Base-by-base conservation (phyloP, 192 early-diverging fungal species). In the Obelidium mucronatum region DNA sequence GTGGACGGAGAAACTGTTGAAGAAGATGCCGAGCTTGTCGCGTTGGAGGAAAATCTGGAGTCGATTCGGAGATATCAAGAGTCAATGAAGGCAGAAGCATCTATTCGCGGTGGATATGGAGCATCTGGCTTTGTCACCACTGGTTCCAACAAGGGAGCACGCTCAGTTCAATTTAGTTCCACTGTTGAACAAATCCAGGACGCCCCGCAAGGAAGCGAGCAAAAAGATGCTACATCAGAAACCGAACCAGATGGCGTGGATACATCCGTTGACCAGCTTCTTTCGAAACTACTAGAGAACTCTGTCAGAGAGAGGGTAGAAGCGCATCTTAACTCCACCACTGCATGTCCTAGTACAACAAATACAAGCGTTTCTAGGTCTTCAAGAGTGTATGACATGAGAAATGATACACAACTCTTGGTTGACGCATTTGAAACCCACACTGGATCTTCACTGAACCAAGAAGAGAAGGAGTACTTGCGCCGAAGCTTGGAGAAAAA, bases 181-280 rank as follows among this genome's bases (percentile, higher is more conserved):
- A 24, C 8, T 59, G 56, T 59, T 6, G 24, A 59, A 11, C 24
- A 59, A 1, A 59, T 59, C 24, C 56, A 59, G 56, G n/a, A n/a
- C 6, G 56, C 6, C 13, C 6, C 6, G 31, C 37, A 68, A 15
- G 35, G 35, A 15, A 48, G 44, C 19, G 19, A 0, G 5, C 5
- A 17, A 11, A 17, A 17, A 15, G 44, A 19, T 48, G 44, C 11
- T 48, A 19, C 11, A 15, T 24, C 22, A 28, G 54, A 72, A 37
- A 37, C 13, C 5, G 51, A 36, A 24, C 22, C 2, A 1, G 34
- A 28, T 15, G 31, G 2, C 1, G 4, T 26, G 19, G 51, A 72
- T n/a, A n/a, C 22, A 6, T 37, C 24, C 24, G 70, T 72, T 17
- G 55, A 59, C 8, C 70, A 72, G 55, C 54, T 72, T 2, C 33